Percentiles rank a stretch among this genome's conserved stretches.
Evolutionary conservation across 73 alveolate genomes (phyloP).

Genomic region (Paramecium biaurelia): DNA sequence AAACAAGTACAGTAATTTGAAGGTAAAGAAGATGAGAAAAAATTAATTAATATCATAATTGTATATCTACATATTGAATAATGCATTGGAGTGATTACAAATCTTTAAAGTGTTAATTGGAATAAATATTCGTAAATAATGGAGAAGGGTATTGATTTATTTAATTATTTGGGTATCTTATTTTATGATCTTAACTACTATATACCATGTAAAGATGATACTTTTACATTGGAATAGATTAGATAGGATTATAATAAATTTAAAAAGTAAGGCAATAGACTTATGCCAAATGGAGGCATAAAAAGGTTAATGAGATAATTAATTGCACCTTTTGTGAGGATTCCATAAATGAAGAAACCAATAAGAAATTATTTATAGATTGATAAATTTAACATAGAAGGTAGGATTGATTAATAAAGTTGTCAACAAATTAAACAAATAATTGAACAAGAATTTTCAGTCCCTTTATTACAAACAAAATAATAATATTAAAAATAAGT

Average conservation of each 20-base stretch:
- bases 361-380: background rate
- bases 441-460: background rate
- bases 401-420: background rate
- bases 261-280: background rate
- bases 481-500: background rate
- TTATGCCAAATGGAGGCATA: background rate
- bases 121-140: background rate
- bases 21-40: background rate
- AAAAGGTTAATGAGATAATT: background rate
- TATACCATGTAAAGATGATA: background rate
- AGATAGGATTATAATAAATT: background rate
- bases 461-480: background rate
- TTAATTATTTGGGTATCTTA: background rate
- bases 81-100: background rate
- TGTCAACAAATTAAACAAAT: background rate
- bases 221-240: background rate
- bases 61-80: background rate
- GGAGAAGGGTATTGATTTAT: background rate
- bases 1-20: background rate
- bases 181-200: background rate
- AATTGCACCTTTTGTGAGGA: background rate
- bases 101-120: background rate
- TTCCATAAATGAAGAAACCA: background rate
- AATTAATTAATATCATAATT: background rate
- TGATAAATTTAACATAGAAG: background rate